Evolutionary conservation across 1,284 basidiomycete species (phyloP).

Genomic region (Amylostereum areolatum): DNA sequence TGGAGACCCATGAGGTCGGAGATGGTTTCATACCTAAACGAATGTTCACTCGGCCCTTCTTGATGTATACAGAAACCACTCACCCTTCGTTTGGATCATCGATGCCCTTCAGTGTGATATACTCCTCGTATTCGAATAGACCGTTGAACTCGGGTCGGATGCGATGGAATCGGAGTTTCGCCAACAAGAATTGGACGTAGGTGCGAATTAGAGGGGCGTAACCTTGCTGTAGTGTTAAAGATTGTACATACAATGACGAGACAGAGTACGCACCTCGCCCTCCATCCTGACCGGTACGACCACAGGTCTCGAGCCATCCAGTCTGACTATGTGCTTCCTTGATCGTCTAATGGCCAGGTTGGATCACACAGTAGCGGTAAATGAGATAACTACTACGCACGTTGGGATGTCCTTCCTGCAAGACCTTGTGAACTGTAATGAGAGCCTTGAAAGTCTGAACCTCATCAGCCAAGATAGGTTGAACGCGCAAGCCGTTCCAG

Average conservation of each 20-base stretch:
- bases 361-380: slow-evolving; percentile 22
- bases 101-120: slow-evolving; percentile 91
- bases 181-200: slow-evolving; percentile 90
- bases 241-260: slow-evolving; percentile 37
- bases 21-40: slow-evolving; percentile 87
- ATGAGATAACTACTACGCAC: slow-evolving; percentile 83
- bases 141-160: slow-evolving; percentile 94
- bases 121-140: slow-evolving; percentile 95
- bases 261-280: slow-evolving; percentile 52
- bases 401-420: slow-evolving; percentile 92
- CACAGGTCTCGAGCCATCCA: slow-evolving; percentile 93
- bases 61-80: slow-evolving; percentile 18
- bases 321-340: slow-evolving; percentile 96
- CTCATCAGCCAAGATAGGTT: slow-evolving; percentile 92
- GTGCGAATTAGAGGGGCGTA: slow-evolving; percentile 90
- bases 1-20: slow-evolving; percentile 93
- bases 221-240: slow-evolving; percentile 78
- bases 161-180: slow-evolving; percentile 93
- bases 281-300: slow-evolving; percentile 78
- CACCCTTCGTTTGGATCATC: slow-evolving; percentile 98
- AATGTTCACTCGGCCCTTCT: slow-evolving; percentile 4
- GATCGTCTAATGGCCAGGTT: slow-evolving; percentile 56
- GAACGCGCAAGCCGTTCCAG: slow-evolving; percentile 92
- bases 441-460: slow-evolving; percentile 95
- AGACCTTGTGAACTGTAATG: slow-evolving; percentile 92